Evolutionary conservation across 2,329 filamentous ascomycete genomes (phyloP), one percentile per base, ranked within the genome.

Genomic region (Aspergillus aculeatinus): DNA sequence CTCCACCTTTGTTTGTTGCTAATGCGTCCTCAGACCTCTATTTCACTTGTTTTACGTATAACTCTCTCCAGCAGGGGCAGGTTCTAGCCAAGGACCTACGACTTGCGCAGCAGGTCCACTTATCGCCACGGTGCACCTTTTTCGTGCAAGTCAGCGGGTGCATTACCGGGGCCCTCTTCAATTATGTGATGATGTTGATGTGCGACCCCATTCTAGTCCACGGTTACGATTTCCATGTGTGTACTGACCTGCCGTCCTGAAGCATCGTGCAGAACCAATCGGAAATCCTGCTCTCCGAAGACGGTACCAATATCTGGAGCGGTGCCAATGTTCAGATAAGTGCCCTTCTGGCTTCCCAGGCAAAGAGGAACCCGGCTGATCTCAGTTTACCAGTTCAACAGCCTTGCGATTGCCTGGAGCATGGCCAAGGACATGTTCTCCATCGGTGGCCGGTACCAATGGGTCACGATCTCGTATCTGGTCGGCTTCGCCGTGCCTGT

Each of bases 401-500:
- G 53, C 48, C 42, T 55, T 19, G 53, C 53, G 25, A 55, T 55
- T 5, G 53, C 53, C 16, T 55, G 53, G 53, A 55, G 53, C 27
- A 48, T 55, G n/a, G 53, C 53, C 44, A 55, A 55, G 25, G 53
- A 55, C 53, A 55, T 55, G 53, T 55, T 55, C 53, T 55, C 53
- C n/a, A 48, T 55, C 27, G 53, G 53, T 19, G 53, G 53, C 14
- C 53, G 53, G 42, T 55, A 55, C 44, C n/a, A 55, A 25, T 55
- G 53, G 53, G 53, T 55, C 1, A 55, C 53, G 0, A 55, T 55
- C 42, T 48, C 53, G n/a, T 55, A 48, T 25, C 53, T 55, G n/a
- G 42, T 55, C 19, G 53, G 53, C 42, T 55, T 55, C 53, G 48
- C 48, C 44, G 53, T 48, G 3, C 53, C 53, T 1, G 53, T 55